Evolutionary conservation across 768 basidiomycete species (phyloP), one percentile per base, ranked within the genome.

Genomic region (Tulasnella calospora): DNA sequence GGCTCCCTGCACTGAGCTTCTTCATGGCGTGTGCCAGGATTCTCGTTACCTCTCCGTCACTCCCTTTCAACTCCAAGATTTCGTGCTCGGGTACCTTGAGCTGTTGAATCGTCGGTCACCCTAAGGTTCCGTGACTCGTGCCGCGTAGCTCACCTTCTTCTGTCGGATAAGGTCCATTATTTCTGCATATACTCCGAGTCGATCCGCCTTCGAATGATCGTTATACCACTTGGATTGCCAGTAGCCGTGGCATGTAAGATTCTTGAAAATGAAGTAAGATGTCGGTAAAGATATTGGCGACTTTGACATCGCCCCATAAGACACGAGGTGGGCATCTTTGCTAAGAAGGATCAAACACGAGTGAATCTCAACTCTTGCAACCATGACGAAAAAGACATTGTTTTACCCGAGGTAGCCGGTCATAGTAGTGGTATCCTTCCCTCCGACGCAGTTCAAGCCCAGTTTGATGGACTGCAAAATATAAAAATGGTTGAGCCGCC

Each of bases 241-340:
- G 83, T 91, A 94, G 7, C 93, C 94, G 73, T 89, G 91, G 33
- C 88, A 87, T 0, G 88, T 91, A 80, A 96, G 85, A 83, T 94
- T 92, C 80, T 91, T 94, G 87, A 96, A 96, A 79, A 96, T 94
- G 84, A 94, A 91, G 30, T 90, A 85, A 0, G 92, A 92, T 0
- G 92, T 91, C 1, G 95, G 92, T 30, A 96, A 83, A 0, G 90
- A 88, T 23, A 96, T 83, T 0, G 94, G 93, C 74, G 91, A 87
- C 82, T 92, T 94, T 0, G 94, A 92, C 94, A 96, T 96, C 7
- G 92, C 94, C 38, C 95, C 95, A 76, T 96, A 96, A 0, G 95
- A 94, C 10, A 95, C 91, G 17, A 95, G 87, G 80, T 92, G 92
- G 3, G 91, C 90, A 80, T 92, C 85, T 61, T 86, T 35, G 5